Conservation (phyloP, 2,329 filamentous ascomycete species). For the Didymella glomerata region DNA sequence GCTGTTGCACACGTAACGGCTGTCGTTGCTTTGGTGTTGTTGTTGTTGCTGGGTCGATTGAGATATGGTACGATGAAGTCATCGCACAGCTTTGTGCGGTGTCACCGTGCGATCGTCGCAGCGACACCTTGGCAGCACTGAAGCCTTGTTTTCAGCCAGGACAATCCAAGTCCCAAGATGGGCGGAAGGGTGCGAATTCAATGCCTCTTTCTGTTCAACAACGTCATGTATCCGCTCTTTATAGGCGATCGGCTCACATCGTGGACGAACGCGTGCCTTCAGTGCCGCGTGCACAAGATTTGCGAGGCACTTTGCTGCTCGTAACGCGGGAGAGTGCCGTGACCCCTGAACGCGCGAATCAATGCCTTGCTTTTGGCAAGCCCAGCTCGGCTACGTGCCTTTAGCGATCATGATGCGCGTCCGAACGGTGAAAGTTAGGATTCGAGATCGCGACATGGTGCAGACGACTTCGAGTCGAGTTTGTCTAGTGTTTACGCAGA, state of each 20-base stretch:
- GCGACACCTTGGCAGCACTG: conserved; percentile 16
- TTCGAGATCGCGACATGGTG: conserved; percentile 14
- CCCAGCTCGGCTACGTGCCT: conserved; percentile 2
- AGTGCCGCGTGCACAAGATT: conserved; percentile 18
- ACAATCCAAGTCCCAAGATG: conserved; percentile 10
- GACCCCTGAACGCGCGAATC: conserved; percentile 20
- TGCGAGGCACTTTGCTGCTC: conserved; percentile 10
- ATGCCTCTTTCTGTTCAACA: conserved; percentile 12
- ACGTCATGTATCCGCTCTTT: conserved; percentile 28
- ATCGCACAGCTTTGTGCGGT: conserved; percentile 16
- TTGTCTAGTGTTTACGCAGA: conserved; percentile 1
- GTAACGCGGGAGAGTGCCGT: conserved; percentile 18
- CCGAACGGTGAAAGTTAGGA: conserved; percentile 15
- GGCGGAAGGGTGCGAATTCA: conserved; percentile 2
- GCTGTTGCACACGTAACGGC: conserved; percentile 16
- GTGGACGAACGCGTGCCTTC: conserved; percentile 20
- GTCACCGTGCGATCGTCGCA: conserved; percentile 5
- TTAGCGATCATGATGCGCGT: conserved; percentile 13
- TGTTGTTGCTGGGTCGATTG: conserved; percentile 8
- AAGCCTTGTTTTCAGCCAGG: conserved; percentile 21
- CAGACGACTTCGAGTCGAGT: conserved; percentile 1
- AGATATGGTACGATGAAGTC: conserved; percentile 20
- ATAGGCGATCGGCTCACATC: conserved; percentile 15
- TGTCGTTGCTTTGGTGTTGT: conserved; percentile 4
- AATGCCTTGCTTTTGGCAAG: conserved; percentile 19